A percentile compares a stretch with the other conserved stretches of the same genome.
Evolutionary conservation across 2,329 filamentous ascomycete genomes (phyloP).

Genomic region (Stagonosporopsis tanaceti): DNA sequence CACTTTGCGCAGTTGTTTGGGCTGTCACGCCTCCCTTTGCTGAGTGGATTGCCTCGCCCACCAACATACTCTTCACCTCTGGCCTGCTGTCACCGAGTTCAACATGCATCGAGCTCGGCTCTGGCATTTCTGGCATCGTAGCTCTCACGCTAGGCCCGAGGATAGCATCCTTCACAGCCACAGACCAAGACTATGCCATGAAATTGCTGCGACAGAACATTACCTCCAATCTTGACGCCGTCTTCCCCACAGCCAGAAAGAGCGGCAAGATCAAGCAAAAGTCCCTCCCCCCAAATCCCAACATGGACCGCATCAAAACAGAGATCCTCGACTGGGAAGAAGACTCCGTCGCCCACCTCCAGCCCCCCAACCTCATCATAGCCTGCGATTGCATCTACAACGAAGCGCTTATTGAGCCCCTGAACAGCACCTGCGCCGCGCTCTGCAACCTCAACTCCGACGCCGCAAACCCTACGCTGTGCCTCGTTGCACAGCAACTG

Average conservation of each 20-base stretch:
- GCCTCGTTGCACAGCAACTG: conserved; percentile 87
- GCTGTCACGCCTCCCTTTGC: conserved; percentile 86
- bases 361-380: conserved; percentile 75
- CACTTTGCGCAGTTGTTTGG: conserved; percentile 74
- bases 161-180: conserved; percentile 75
- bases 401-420: conserved; percentile 79
- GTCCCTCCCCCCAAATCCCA: conserved; percentile 55
- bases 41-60: conserved; percentile 73
- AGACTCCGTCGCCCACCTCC: conserved; percentile 55
- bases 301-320: conserved; percentile 18
- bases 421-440: conserved; percentile 83
- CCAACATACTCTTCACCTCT: conserved; percentile 69
- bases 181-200: conserved; percentile 87
- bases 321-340: conserved; percentile 84
- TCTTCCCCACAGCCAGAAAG: conserved; percentile 19
- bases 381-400: conserved; percentile 98
- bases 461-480: conserved; percentile 65
- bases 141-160: conserved; percentile 71
- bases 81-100: conserved; percentile 64
- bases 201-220: conserved; percentile 81
- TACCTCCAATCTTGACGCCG: conserved; percentile 60
- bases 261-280: conserved; percentile 20
- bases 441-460: conserved; percentile 65
- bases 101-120: conserved; percentile 81
- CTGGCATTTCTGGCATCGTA: conserved; percentile 83